These are phyloP conservation scores for Gymnopilus junonius DNA, from an alignment of 768 basidiomycete species.

Conservation along the genomic window DNA sequence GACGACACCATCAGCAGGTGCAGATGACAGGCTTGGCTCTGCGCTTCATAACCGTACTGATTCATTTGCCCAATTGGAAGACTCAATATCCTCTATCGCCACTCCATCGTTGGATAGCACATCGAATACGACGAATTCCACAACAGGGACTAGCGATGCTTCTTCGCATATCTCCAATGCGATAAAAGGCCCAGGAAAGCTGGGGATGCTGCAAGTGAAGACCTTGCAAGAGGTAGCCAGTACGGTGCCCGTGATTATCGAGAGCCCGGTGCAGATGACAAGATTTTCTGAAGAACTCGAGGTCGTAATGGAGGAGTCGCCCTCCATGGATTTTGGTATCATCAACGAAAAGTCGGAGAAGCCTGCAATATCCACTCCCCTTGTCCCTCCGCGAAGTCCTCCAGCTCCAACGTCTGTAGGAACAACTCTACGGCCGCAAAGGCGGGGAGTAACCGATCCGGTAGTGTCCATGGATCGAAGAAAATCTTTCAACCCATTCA, in stretches of 20 bases:
- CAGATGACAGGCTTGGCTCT: conserved; percentile 12
- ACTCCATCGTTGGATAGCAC: conserved; percentile 33
- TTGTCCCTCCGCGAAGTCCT: neutral
- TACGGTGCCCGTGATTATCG: conserved; percentile 35
- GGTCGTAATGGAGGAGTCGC: conserved; percentile 17
- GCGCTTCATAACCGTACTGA: conserved; percentile 16
- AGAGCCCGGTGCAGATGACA: conserved; percentile 40
- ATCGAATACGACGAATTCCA: conserved; percentile 32
- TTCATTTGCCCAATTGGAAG: conserved; percentile 19
- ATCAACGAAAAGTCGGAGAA: neutral
- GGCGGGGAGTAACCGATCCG: conserved; percentile 21
- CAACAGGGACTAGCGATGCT: conserved; percentile 11
- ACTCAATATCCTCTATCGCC: conserved; percentile 23
- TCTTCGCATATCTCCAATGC: neutral
- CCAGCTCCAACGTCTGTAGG: neutral
- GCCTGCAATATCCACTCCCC: neutral
- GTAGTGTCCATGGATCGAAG: conserved; percentile 21
- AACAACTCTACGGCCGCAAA: neutral
- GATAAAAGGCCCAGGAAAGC: conserved; percentile 16
- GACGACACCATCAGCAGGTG: neutral
- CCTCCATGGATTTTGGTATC: neutral
- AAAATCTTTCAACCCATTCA: conserved; percentile 43
- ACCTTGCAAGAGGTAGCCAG: conserved; percentile 18
- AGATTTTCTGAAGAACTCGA: conserved; percentile 14
- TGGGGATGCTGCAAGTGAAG: conserved; percentile 21